A percentile compares a stretch with the other conserved stretches of the same genome.
Evolutionary conservation across 1,284 basidiomycete species (phyloP).

Genomic region (Termitomyces sp.): DNA sequence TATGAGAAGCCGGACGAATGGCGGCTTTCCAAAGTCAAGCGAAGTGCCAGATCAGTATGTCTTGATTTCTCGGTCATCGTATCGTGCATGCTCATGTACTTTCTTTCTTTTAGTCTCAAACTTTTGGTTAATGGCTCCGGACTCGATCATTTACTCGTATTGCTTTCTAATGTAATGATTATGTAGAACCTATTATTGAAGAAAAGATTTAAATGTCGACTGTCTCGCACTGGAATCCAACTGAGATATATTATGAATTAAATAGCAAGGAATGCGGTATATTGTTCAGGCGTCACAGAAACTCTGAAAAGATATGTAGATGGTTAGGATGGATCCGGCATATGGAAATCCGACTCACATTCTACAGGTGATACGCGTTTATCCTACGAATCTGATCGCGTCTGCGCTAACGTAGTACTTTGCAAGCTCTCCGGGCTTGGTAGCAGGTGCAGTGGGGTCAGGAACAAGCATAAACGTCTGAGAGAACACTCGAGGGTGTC

Average conservation of each 20-base stretch:
- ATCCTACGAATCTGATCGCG: slow-evolving; percentile 74
- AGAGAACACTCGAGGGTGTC: slow-evolving; percentile 76
- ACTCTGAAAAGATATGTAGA: not conserved
- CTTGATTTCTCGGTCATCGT: slow-evolving; percentile 4
- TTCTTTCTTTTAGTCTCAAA: slow-evolving; percentile 57
- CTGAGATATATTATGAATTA: slow-evolving; percentile 4
- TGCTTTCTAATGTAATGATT: slow-evolving; percentile 11
- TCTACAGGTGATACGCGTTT: slow-evolving; percentile 15
- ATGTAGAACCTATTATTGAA: slow-evolving; percentile 6
- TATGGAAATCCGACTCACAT: slow-evolving; percentile 6
- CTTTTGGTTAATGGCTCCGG: slow-evolving; percentile 55
- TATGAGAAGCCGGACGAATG: slow-evolving; percentile 90
- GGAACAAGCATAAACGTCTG: slow-evolving; percentile 83
- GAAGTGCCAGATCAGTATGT: slow-evolving; percentile 78
- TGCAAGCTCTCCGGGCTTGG: slow-evolving; percentile 62
- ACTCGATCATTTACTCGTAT: slow-evolving; percentile 15
- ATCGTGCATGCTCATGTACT: slow-evolving; percentile 10
- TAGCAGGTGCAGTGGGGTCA: slow-evolving; percentile 58
- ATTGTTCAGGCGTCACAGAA: not conserved
- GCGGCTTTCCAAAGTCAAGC: slow-evolving; percentile 83
- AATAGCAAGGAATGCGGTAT: slow-evolving; percentile 4
- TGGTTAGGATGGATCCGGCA: not conserved
- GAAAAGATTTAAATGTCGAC: not conserved
- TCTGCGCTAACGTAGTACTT: slow-evolving; percentile 78
- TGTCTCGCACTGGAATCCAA: not conserved